Conservation (phyloP, 495 filamentous ascomycete species). For the Xylaria palmicola region DNA sequence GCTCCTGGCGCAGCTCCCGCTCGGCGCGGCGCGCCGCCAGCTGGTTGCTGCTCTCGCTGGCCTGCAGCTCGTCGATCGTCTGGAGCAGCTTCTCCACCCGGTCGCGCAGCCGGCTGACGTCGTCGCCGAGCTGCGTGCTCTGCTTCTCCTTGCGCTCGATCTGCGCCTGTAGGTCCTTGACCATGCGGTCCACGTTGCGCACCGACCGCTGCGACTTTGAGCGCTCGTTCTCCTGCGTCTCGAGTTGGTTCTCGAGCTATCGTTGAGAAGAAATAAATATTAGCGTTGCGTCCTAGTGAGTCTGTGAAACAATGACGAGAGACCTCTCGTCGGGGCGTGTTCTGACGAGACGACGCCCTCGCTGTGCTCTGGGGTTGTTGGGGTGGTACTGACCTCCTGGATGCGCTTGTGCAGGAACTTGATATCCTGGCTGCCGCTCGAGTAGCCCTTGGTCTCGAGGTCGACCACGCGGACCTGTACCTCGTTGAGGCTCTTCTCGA, state of each 20-base stretch:
- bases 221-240: slow-evolving; percentile 75
- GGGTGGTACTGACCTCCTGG: slow-evolving; percentile 72
- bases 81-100: slow-evolving; percentile 84
- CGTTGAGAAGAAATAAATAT: slow-evolving; percentile 28
- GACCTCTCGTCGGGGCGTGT: slow-evolving; percentile 13
- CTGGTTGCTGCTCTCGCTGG: slow-evolving; percentile 76
- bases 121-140: slow-evolving; percentile 73
- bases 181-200: slow-evolving; percentile 91
- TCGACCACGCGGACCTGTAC: slow-evolving; percentile 87
- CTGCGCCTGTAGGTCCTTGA: slow-evolving; percentile 89
- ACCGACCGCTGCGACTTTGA: slow-evolving; percentile 78
- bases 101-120: slow-evolving; percentile 78
- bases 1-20: slow-evolving; percentile 85
- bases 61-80: slow-evolving; percentile 91
- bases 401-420: slow-evolving; percentile 92
- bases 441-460: slow-evolving; percentile 95
- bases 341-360: background rate
- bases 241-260: slow-evolving; percentile 89
- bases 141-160: slow-evolving; percentile 90
- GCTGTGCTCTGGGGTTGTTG: slow-evolving; percentile 8
- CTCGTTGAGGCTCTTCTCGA: slow-evolving; percentile 92
- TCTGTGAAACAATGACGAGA: slow-evolving; percentile 22
- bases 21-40: slow-evolving; percentile 79
- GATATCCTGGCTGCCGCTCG: slow-evolving; percentile 89
- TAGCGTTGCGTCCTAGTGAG: slow-evolving; percentile 24